Conservation (phyloP, 2,329 filamentous ascomycete species). For the Colletotrichum sp. region DNA sequence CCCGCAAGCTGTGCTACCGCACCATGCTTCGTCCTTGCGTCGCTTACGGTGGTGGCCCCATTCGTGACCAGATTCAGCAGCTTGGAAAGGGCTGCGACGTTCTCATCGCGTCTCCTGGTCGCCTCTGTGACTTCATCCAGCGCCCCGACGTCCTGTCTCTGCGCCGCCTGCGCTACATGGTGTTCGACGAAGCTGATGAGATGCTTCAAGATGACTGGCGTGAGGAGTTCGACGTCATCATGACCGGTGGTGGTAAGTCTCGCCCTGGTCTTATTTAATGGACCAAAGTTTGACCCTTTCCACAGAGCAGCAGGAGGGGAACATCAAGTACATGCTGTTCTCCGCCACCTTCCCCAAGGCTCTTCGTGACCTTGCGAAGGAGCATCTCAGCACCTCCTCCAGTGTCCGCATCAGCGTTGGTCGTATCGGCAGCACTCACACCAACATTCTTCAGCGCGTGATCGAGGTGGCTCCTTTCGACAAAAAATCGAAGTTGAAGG, state of each 20-base stretch:
- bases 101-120: constrained; percentile 86
- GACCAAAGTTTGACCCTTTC: constrained; percentile 25
- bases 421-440: constrained; percentile 81
- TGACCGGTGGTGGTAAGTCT: constrained; percentile 78
- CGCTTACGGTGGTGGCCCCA: constrained; percentile 82
- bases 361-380: constrained; percentile 76
- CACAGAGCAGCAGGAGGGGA: constrained; percentile 76
- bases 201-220: constrained; percentile 84
- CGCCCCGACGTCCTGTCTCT: constrained; percentile 73
- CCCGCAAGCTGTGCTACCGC: constrained; percentile 90
- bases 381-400: constrained; percentile 71
- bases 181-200: constrained; percentile 96
- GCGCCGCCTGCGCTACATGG: constrained; percentile 76
- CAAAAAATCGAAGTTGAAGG: constrained; percentile 76
- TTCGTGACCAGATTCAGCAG: constrained; percentile 72
- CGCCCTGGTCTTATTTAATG: too few species aligned
- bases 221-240: constrained; percentile 74
- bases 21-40: constrained; percentile 94
- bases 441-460: constrained; percentile 82
- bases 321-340: constrained; percentile 79
- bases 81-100: constrained; percentile 87
- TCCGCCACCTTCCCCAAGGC: constrained; percentile 91
- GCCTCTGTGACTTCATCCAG: constrained; percentile 83
- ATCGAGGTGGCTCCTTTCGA: constrained; percentile 66
- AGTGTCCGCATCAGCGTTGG: constrained; percentile 86